A percentile compares a stretch with the other conserved stretches of the same genome.
Conservation (phyloP, 1,139 yeast species). For the Yarrowia galli region DNA sequence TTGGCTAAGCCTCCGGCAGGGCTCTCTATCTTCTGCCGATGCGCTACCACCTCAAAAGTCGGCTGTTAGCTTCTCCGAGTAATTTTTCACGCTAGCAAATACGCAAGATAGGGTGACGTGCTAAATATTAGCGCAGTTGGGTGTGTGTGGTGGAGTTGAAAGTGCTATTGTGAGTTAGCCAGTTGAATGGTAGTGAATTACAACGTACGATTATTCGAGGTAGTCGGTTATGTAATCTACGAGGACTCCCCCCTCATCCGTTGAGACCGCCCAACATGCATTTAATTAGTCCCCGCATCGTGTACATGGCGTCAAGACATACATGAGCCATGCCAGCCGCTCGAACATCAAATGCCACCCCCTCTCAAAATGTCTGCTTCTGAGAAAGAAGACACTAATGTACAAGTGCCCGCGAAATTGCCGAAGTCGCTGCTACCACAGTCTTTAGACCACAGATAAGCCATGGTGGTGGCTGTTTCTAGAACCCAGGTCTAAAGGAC, state of each 20-base stretch:
- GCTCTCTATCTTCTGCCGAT: background rate
- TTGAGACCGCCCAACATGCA: background rate
- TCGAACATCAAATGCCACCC: background rate
- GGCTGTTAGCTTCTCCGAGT: slow-evolving; percentile 28
- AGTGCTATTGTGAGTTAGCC: no score
- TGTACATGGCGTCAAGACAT: background rate
- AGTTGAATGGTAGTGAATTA: no score
- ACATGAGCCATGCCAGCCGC: background rate
- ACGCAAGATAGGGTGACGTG: slow-evolving; percentile 32
- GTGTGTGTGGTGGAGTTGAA: background rate
- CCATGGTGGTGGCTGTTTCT: background rate
- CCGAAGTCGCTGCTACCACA: slow-evolving; percentile 11
- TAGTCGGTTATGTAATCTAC: no score
- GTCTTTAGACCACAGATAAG: slow-evolving; percentile 11
- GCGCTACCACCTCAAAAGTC: slow-evolving; percentile 20
- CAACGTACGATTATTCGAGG: no score
- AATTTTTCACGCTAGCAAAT: slow-evolving; percentile 27
- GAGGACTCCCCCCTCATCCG: no score
- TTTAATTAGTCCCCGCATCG: slow-evolving; percentile 11
- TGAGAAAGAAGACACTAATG: slow-evolving; percentile 5
- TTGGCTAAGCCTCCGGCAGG: background rate
- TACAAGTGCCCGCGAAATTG: slow-evolving; percentile 10
- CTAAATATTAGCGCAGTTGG: slow-evolving; percentile 31
- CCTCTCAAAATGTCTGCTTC: background rate
- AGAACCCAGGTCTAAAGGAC: slow-evolving; percentile 4